These are phyloP conservation scores for Guadua angustifolia DNA, from an alignment of 176 grass and related monocot genomes.

Conservation along the genomic window DNA sequence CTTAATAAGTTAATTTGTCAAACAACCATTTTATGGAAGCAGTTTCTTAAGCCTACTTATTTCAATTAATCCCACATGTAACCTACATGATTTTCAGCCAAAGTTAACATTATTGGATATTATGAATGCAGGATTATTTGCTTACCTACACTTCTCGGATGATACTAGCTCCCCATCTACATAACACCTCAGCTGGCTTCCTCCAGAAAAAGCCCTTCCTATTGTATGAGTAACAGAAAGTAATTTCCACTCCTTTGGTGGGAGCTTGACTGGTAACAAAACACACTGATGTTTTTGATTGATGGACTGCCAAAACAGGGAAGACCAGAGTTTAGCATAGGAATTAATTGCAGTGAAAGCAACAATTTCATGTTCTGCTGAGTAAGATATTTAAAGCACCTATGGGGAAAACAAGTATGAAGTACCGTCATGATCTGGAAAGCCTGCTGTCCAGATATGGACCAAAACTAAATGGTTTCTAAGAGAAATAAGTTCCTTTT, in stretches of 20 bases:
- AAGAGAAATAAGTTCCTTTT: background rate
- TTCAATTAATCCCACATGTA: background rate
- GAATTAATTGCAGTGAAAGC: slow-evolving; percentile 34
- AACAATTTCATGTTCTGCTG: background rate
- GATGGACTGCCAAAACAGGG: slow-evolving; percentile 66
- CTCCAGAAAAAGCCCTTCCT: slow-evolving; percentile 92
- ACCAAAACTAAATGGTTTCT: background rate
- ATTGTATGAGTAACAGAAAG: slow-evolving; percentile 91
- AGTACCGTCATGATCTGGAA: slow-evolving; percentile 16
- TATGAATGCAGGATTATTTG: slow-evolving; percentile 25
- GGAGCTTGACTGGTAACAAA: slow-evolving; percentile 70
- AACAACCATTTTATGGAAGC: background rate
- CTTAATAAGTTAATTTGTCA: background rate
- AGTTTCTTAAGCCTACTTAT: background rate
- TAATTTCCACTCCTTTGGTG: slow-evolving; percentile 91
- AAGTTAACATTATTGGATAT: slow-evolving; percentile 1
- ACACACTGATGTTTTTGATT: slow-evolving; percentile 90
- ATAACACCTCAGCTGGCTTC: slow-evolving; percentile 87
- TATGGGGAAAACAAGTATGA: slow-evolving; percentile 8
- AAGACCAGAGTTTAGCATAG: slow-evolving; percentile 43
- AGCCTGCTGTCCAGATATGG: slow-evolving; percentile 12
- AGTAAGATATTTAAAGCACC: slow-evolving; percentile 26
- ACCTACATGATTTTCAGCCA: background rate
- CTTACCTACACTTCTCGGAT: slow-evolving; percentile 86
- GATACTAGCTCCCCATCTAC: slow-evolving; percentile 82